phyloP scores from a whole-genome alignment of 169 alveolate genomes.

The Cardiosporidium cionae region DNA sequence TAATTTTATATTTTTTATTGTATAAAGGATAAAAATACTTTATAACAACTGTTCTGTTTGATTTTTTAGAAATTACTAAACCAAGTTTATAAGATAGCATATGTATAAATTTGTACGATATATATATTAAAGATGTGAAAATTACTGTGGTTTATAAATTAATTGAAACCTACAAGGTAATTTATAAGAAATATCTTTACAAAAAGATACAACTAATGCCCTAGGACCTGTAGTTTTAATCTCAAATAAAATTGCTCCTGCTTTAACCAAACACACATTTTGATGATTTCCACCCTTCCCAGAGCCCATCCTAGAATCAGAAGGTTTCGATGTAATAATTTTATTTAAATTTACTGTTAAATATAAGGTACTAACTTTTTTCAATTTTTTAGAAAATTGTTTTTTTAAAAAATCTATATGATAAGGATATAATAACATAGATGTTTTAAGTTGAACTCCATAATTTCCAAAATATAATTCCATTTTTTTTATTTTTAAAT shows the following conservation, averaged over 20 bases:
- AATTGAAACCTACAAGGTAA: constrained; percentile 3
- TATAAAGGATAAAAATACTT: not conserved
- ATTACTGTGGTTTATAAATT: constrained; percentile 7
- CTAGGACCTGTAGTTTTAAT: constrained; percentile 5
- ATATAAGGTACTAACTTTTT: constrained; percentile 18
- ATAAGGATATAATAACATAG: constrained; percentile 20
- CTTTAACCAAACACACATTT: constrained; percentile 21
- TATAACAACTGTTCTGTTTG: not conserved
- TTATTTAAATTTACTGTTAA: constrained; percentile 23
- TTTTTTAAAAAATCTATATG: constrained; percentile 37
- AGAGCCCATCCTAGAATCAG: constrained; percentile 45
- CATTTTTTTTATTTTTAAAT: constrained; percentile 6
- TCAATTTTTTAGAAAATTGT: constrained; percentile 22
- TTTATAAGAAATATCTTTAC: constrained; percentile 27
- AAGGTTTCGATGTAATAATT: constrained; percentile 22
- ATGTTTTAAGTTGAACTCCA: constrained; percentile 21
- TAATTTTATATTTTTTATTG: not conserved
- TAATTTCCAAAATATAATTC: constrained; percentile 23
- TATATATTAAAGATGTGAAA: too few relatives aligned
- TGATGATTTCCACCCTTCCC: constrained; percentile 37
- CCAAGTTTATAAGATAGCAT: too few relatives aligned
- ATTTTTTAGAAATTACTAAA: not conserved
- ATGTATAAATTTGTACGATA: too few relatives aligned
- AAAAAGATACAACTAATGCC: constrained; percentile 1
- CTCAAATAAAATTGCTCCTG: constrained; percentile 39